Base-by-base conservation (phyloP, 2,329 filamentous ascomycete species). In the Fonsecaea erecta region DNA sequence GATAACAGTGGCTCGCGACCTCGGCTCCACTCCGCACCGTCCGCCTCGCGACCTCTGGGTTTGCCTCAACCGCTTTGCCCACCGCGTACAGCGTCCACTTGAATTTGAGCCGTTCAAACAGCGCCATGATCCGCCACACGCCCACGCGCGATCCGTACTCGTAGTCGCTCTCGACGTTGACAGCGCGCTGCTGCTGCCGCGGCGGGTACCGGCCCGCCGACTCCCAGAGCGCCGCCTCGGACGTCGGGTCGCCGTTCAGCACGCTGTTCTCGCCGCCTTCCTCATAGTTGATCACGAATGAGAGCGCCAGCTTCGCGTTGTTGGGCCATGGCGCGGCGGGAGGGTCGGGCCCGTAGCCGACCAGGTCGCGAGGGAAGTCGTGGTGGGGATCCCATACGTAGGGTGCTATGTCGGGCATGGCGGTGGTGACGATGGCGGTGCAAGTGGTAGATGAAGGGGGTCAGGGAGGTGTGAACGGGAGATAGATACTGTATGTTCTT, bases 201-300 rank as follows among this genome's bases (percentile, higher is more conserved):
- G 37, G 37, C 37, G 37, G 16, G 37, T 40, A 40, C 37, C 37
- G 37, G 1, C 37, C 37, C 37, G 37, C 37, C 37, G 37, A 40
- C 37, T 40, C 37, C 37, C 37, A 40, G 4, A 40, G 37, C 37
- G 37, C 1, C 16, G 73, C 73, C 68, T 81, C 79, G 30, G 73
- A 74, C 26, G 76, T 73, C 34, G 74, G 74, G 60, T 81, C 79
- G 32, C 79, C 79, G 34, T 74, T 71, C 9, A 79, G 70, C 8
- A 80, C 74, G 28, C 71, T 75, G 32, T 76, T 74, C 66, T 80
- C 78, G 54, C 75, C 77, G 61, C 78, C 78, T 74, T 80, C 79
- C 71, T 80, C 79, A 63, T 81, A 80, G 71, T 81, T 81, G 63
- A 81, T 76, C 37, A 81, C 78, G 66, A 81, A 81, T 0, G 78